Conservation (phyloP, 495 filamentous ascomycete genomes). For the Chaetomidium leptoderma region DNA sequence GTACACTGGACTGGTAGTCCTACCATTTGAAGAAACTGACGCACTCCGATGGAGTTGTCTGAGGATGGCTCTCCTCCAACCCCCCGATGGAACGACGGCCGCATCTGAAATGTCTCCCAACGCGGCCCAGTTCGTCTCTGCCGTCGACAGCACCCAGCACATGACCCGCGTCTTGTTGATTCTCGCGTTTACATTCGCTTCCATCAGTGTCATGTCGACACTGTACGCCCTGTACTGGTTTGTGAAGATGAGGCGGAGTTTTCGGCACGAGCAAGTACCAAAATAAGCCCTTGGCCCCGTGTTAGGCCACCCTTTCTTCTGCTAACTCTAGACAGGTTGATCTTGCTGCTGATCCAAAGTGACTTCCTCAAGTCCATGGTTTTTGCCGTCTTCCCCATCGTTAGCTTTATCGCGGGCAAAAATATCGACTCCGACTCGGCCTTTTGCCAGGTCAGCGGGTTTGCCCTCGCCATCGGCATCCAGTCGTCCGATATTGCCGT, state of each 20-base stretch:
- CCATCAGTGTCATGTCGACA: constrained; percentile 50
- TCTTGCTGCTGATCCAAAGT: constrained; percentile 65
- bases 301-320: too few relatives aligned
- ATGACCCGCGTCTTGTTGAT: constrained; percentile 20
- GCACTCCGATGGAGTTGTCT: not conserved
- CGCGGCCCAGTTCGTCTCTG: not conserved
- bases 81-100: not conserved
- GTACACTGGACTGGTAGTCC: constrained; percentile 24
- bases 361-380: constrained; percentile 64
- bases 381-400: constrained; percentile 59
- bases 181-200: constrained; percentile 34
- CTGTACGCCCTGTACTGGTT: constrained; percentile 65
- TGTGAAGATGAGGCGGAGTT: constrained; percentile 64
- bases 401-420: constrained; percentile 45
- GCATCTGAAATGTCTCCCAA: not conserved
- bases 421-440: constrained; percentile 45
- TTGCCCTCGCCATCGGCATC: constrained; percentile 57
- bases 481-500: constrained; percentile 67
- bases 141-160: not conserved
- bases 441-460: constrained; percentile 66
- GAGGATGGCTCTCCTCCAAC: not conserved
- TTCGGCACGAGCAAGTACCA: constrained; percentile 63
- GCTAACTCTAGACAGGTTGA: constrained; percentile 48
- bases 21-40: not conserved
- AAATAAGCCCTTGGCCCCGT: too few relatives aligned